These are phyloP conservation scores for Neofusicoccum ribis DNA, from an alignment of 2,329 filamentous ascomycete genomes.

Conservation along the genomic window DNA sequence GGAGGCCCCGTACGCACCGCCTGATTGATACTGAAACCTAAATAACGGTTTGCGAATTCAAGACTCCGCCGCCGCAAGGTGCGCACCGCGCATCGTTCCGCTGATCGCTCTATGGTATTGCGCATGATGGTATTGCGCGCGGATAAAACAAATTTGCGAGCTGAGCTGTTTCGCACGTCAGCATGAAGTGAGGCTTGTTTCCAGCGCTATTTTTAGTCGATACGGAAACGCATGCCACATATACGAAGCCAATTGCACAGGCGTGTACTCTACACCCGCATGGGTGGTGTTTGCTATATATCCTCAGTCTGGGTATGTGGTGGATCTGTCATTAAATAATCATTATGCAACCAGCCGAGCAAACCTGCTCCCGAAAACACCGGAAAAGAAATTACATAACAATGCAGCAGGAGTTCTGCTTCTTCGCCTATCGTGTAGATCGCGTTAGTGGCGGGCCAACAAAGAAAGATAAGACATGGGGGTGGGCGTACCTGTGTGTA, in stretches of 20 bases:
- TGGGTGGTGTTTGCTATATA: conserved; percentile 11
- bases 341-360: conserved; percentile 17
- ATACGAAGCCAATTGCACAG: background rate
- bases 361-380: conserved; percentile 14
- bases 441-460: conserved; percentile 14
- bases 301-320: conserved; percentile 20
- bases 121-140: background rate
- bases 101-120: background rate
- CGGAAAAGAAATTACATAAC: conserved; percentile 47
- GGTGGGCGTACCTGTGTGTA: conserved; percentile 66
- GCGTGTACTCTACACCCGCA: background rate
- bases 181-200: background rate
- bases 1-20: background rate
- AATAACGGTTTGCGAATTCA: conserved; percentile 1
- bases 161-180: conserved; percentile 3
- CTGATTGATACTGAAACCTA: conserved; percentile 9
- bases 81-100: background rate
- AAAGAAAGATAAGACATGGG: background rate
- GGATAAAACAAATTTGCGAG: background rate
- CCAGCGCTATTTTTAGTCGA: background rate
- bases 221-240: background rate
- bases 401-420: conserved; percentile 62
- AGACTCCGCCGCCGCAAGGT: conserved; percentile 1
- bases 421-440: conserved; percentile 50
- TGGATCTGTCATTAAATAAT: conserved; percentile 20